A percentile compares a stretch with the other conserved stretches of the same genome.
Conservation (phyloP, 805 yeast species). For the Monosporozyma unispora region DNA sequence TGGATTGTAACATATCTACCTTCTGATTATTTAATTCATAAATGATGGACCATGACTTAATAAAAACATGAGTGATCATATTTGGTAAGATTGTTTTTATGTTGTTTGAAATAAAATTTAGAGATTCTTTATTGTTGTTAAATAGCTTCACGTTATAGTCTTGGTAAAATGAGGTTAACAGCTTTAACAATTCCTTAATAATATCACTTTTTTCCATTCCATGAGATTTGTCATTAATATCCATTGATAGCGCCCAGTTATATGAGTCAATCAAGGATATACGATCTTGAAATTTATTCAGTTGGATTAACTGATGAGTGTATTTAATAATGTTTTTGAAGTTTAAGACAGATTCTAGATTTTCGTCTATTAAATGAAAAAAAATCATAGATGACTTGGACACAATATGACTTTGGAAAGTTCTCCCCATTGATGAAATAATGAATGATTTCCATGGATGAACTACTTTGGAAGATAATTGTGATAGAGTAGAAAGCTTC, state of each 20-base stretch:
- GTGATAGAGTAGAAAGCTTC: conserved; percentile 4
- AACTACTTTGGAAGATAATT: conserved; percentile 1
- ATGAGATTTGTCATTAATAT: conserved; percentile 7
- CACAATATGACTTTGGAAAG: conserved; percentile 38
- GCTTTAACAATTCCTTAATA: conserved; percentile 5
- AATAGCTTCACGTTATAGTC: conserved; percentile 5
- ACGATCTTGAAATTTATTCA: conserved; percentile 33
- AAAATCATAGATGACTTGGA: conserved; percentile 31
- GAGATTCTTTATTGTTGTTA: conserved; percentile 9
- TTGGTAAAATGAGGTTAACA: conserved; percentile 14
- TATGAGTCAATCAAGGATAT: conserved; percentile 27
- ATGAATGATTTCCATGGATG: conserved; percentile 20
- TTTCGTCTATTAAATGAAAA: conserved; percentile 15
- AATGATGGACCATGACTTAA: conserved; percentile 20
- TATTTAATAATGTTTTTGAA: conserved; percentile 38
- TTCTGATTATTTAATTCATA: conserved; percentile 12
- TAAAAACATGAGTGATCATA: conserved; percentile 10
- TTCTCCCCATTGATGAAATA: conserved; percentile 32
- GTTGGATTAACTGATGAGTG: conserved; percentile 30
- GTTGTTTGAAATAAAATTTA: conserved; percentile 17
- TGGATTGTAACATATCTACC: conserved; percentile 12
- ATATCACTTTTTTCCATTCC: conserved; percentile 8
- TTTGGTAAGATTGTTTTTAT: conserved; percentile 16
- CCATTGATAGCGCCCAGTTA: conserved; percentile 15
- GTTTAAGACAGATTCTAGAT: conserved; percentile 23